These are phyloP conservation scores for Kazachstania taianensis DNA, from an alignment of 805 yeast genomes.

Conservation along the genomic window DNA sequence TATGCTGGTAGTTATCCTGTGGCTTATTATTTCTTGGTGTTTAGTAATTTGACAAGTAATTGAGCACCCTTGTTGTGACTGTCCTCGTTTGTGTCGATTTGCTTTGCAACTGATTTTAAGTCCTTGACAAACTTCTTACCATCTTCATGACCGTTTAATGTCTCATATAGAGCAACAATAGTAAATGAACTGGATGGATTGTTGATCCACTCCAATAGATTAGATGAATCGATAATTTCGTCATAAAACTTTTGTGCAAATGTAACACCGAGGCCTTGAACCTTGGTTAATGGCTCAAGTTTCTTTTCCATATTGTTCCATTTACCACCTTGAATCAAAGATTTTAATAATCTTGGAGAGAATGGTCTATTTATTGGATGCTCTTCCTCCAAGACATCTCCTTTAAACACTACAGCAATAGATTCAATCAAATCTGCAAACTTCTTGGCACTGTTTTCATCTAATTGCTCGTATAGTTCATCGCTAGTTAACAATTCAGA, in stretches of 20 bases:
- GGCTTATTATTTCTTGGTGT: conserved; percentile 6
- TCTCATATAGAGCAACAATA: conserved; percentile 69
- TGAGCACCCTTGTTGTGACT: conserved; percentile 71
- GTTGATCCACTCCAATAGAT: conserved; percentile 58
- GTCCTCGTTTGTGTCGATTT: conserved; percentile 28
- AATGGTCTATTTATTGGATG: conserved; percentile 67
- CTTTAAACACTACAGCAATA: conserved; percentile 49
- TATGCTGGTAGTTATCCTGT: too few species aligned
- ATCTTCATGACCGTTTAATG: conserved; percentile 38
- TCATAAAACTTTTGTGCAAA: conserved; percentile 48
- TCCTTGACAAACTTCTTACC: conserved; percentile 41
- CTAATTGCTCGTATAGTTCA: conserved; percentile 33
- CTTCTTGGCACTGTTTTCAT: conserved; percentile 25
- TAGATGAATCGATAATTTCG: conserved; percentile 41
- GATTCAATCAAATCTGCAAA: conserved; percentile 44
- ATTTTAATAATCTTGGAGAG: conserved; percentile 61
- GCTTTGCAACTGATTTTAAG: conserved; percentile 42
- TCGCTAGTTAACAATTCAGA: conserved; percentile 62
- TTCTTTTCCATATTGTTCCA: conserved; percentile 59
- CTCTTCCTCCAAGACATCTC: conserved; percentile 54
- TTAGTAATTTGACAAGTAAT: conserved; percentile 34
- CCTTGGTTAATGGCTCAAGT: conserved; percentile 34
- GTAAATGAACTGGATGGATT: conserved; percentile 67
- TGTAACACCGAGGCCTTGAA: conserved; percentile 43
- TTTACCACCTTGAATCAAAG: conserved; percentile 76